Conservation (phyloP, 2,329 filamentous ascomycete species). For the Hymenoscyphus infarciens region DNA sequence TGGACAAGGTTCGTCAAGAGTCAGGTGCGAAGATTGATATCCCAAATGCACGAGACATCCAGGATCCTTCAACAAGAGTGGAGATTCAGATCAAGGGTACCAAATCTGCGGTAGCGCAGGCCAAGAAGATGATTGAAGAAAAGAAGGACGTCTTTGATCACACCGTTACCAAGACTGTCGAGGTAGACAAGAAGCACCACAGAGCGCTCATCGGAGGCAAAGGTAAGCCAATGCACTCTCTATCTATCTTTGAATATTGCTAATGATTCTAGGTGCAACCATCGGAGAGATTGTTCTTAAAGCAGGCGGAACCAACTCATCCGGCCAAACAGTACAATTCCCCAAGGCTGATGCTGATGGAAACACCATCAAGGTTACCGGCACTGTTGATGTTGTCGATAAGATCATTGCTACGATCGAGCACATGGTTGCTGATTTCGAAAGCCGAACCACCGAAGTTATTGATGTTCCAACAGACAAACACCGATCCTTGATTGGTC, state of each 20-base stretch:
- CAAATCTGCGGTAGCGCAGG: constrained; percentile 83
- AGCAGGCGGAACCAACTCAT: constrained; percentile 81
- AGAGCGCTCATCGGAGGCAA: constrained; percentile 82
- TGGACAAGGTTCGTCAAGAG: constrained; percentile 81
- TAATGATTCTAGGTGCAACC: constrained; percentile 61
- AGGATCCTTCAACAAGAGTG: constrained; percentile 63
- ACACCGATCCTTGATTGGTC: constrained; percentile 87
- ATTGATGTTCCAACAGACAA: constrained; percentile 85
- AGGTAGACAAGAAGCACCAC: constrained; percentile 94
- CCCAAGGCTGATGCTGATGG: constrained; percentile 82
- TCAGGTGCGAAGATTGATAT: constrained; percentile 92
- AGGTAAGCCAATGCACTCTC: constrained; percentile 55
- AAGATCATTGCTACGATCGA: constrained; percentile 83
- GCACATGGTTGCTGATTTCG: constrained; percentile 75
- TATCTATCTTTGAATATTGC: neutral
- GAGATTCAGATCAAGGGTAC: constrained; percentile 92
- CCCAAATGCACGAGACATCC: constrained; percentile 71
- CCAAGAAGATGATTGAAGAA: constrained; percentile 85
- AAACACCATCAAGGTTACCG: constrained; percentile 83
- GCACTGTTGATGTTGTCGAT: constrained; percentile 77
- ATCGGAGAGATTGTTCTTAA: constrained; percentile 82
- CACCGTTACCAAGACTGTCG: constrained; percentile 77
- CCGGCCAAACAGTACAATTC: constrained; percentile 90
- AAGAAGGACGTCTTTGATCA: constrained; percentile 85
- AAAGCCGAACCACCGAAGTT: constrained; percentile 74